Evolutionary conservation across 2,329 filamentous ascomycete genomes (phyloP).

Genomic region (Colletotrichum sp.): DNA sequence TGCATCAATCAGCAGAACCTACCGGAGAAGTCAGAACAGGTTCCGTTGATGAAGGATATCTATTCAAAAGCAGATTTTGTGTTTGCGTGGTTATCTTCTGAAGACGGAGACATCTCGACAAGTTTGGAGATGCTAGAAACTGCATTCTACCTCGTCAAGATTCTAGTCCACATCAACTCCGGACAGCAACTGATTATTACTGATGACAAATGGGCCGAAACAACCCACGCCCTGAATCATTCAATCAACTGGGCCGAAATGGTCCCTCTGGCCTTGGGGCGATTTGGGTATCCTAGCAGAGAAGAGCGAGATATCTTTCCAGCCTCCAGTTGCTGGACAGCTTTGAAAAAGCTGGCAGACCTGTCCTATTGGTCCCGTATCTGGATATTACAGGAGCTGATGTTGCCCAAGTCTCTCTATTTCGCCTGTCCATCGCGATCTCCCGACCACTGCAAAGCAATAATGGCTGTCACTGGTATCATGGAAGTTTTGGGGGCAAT

Average conservation of each 20-base stretch:
- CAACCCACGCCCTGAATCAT: neutral
- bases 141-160: neutral
- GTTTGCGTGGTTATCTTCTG: neutral
- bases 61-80: neutral
- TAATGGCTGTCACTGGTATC: neutral
- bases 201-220: neutral
- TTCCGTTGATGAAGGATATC: neutral
- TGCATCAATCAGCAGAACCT: neutral
- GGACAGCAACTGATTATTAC: neutral
- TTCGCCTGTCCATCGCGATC: neutral
- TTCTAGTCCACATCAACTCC: neutral
- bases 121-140: neutral
- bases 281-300: neutral
- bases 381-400: neutral
- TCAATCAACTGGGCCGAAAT: neutral
- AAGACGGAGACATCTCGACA: neutral
- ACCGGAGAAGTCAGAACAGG: neutral
- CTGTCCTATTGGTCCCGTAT: neutral
- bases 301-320: neutral
- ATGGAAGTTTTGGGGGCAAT: neutral
- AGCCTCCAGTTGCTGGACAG: neutral
- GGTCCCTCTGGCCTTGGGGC: neutral
- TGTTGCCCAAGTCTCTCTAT: neutral
- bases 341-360: neutral
- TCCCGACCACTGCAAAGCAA: neutral